Percentiles rank a stretch among this genome's conserved stretches.
Evolutionary conservation across 1,284 basidiomycete species (phyloP).

Genomic region (Cronartium ribicola): DNA sequence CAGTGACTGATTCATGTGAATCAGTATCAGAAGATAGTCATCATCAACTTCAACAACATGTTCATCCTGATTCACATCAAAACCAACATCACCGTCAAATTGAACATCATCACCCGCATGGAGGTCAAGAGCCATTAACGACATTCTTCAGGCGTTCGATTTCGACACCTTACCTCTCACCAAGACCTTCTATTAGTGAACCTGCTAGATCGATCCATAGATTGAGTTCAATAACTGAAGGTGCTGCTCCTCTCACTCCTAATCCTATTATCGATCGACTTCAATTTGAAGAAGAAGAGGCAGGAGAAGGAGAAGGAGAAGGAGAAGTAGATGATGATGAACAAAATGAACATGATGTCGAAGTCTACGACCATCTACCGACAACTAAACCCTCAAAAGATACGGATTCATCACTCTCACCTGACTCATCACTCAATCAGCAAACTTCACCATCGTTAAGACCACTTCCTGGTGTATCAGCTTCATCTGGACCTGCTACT

Average conservation of each 20-base stretch:
- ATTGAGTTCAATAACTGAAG: background rate
- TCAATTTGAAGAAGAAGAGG: background rate
- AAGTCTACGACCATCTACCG: too few relatives aligned
- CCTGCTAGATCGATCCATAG: background rate
- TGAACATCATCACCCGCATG: background rate
- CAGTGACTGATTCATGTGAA: background rate
- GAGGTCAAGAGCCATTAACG: background rate
- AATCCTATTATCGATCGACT: background rate
- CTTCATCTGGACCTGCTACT: background rate
- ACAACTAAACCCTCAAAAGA: too few relatives aligned
- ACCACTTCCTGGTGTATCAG: background rate
- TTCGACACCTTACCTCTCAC: background rate
- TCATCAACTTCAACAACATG: background rate
- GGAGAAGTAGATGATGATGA: too few relatives aligned
- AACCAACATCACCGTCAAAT: slow-evolving; percentile 5
- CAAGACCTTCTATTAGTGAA: background rate
- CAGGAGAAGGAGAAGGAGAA: too few relatives aligned
- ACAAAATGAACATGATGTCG: too few relatives aligned
- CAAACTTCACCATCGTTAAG: too few relatives aligned
- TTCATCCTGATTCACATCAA: background rate
- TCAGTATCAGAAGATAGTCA: slow-evolving; percentile 8
- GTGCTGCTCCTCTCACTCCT: background rate
- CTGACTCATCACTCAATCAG: too few relatives aligned
- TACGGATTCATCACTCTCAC: too few relatives aligned
- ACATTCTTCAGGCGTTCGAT: background rate